Evolutionary conservation across 2,329 filamentous ascomycete species (phyloP), one percentile per base, ranked within the genome.

Genomic region (Hypoxylon sp.): DNA sequence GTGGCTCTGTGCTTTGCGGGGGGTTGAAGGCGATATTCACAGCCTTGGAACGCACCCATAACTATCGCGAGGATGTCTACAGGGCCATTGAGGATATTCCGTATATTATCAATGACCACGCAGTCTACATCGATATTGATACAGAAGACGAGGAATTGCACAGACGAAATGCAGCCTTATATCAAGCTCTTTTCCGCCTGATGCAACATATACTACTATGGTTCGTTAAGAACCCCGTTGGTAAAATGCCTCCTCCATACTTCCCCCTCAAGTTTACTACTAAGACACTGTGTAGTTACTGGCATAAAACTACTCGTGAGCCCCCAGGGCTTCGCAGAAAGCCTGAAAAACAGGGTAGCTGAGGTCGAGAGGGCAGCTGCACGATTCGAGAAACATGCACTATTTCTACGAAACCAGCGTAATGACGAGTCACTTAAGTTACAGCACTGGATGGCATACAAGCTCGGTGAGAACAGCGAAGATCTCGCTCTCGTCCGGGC

Each of bases 31-130:
- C 59, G 2, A 42, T 69, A 25, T 58, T 69, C 33, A 60, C 56
- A 8, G 64, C 63, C 3, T 31, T 69, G 48, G 42, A 67, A 25
- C 55, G 56, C 10, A 58, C 60, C 2, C 55, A 60, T 11, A 35
- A 55, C n/a, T 61, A 67, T 14, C 68, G 64, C 2, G 60, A 60
- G 27, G 61, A 61, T 7, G 61, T 70, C 10, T 67, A 64, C n/a
- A 64, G 61, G 37, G 64, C 64, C 2, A 49, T 70, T 2, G 68
- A 70, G 8, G 61, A 61, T 27, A 35, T 70, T 6, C 64, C 68
- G 7, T 54, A 56, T 6, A 61, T 64, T 33, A 44, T 70, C 1
- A 61, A 60, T 14, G 64, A 67, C 20, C 55, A 66, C 27, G 46
- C 56, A 17, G 55, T 42, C 1, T 48, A 51, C 30, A 56, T 61